Percentiles rank a stretch among this genome's conserved stretches.
Conservation (phyloP, 2,329 filamentous ascomycete genomes). For the Aspergillus ibericus region DNA sequence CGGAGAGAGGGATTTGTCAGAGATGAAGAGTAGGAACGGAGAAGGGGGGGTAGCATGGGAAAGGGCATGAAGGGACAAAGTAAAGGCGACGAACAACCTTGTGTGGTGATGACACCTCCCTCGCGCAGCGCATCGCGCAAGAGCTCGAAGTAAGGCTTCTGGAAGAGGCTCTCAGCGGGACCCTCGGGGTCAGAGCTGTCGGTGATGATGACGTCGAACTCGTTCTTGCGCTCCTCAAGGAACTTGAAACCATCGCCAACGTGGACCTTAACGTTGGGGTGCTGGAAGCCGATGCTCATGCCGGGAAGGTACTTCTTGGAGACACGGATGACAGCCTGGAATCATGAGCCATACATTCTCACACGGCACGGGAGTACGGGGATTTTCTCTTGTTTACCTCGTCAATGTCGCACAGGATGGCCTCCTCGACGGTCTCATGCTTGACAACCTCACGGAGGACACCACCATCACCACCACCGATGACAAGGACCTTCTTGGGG, state of each 20-base stretch:
- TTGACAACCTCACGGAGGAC: slow-evolving; percentile 98
- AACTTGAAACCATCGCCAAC: slow-evolving; percentile 99
- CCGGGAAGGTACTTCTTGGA: slow-evolving; percentile 96
- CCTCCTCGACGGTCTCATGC: slow-evolving; percentile 95
- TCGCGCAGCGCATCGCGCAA: slow-evolving; percentile 85
- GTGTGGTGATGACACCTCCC: slow-evolving; percentile 97
- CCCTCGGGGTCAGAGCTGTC: slow-evolving; percentile 97
- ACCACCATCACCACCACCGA: slow-evolving; percentile 95
- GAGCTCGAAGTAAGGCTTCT: slow-evolving; percentile 98
- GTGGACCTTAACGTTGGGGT: slow-evolving; percentile 90
- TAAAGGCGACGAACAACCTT: slow-evolving; percentile 98
- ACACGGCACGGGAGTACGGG: background rate
- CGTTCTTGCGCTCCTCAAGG: slow-evolving; percentile 91
- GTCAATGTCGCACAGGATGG: slow-evolving; percentile 96
- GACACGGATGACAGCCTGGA: slow-evolving; percentile 86
- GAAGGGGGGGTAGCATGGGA: slow-evolving; percentile 54
- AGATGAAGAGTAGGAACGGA: slow-evolving; percentile 12
- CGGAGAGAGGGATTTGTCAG: background rate
- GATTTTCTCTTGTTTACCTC: slow-evolving; percentile 58
- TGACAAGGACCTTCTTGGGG: slow-evolving; percentile 97
- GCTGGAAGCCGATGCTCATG: slow-evolving; percentile 90
- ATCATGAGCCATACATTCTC: background rate
- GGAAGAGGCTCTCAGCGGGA: slow-evolving; percentile 92
- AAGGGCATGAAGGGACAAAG: slow-evolving; percentile 34
- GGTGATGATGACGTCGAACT: slow-evolving; percentile 99